Conservation (phyloP, 306 rosid genomes). For the Quercus glauca region DNA sequence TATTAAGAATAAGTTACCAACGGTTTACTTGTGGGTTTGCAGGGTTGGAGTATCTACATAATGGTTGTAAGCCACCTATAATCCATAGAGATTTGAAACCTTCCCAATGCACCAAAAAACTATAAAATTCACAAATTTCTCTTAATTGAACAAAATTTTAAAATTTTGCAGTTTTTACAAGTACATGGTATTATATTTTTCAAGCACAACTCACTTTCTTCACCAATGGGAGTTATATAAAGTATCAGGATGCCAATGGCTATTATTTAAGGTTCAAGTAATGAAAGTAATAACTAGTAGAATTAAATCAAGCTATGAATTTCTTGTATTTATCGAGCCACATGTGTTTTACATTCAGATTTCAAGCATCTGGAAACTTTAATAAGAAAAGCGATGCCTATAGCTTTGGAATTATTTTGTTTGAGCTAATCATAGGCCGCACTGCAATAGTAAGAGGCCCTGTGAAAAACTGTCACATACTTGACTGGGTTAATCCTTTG, state of each 20-base stretch:
- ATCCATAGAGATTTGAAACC: conserved; percentile 41
- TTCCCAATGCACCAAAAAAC: not conserved
- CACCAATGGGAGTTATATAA: too few relatives aligned
- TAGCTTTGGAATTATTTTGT: conserved; percentile 27
- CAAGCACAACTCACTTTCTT: too few relatives aligned
- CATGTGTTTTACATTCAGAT: not conserved
- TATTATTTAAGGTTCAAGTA: not conserved
- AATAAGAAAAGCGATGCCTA: conserved; percentile 19
- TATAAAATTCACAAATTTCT: too few relatives aligned
- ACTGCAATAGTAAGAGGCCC: conserved; percentile 4
- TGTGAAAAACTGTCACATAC: not conserved
- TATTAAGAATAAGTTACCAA: not conserved
- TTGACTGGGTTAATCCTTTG: not conserved
- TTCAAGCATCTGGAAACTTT: not conserved
- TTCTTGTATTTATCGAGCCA: not conserved
- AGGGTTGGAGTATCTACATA: conserved; percentile 28
- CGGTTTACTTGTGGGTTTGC: not conserved
- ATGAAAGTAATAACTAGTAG: not conserved
- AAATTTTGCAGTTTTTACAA: too few relatives aligned
- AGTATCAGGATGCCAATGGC: not conserved
- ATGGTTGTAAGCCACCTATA: conserved; percentile 18
- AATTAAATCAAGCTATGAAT: not conserved
- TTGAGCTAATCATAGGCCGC: conserved; percentile 18
- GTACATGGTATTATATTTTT: too few relatives aligned
- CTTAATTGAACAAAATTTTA: too few relatives aligned